Conservation (phyloP, 805 yeast genomes). For the Yarrowia phangngaensis region DNA sequence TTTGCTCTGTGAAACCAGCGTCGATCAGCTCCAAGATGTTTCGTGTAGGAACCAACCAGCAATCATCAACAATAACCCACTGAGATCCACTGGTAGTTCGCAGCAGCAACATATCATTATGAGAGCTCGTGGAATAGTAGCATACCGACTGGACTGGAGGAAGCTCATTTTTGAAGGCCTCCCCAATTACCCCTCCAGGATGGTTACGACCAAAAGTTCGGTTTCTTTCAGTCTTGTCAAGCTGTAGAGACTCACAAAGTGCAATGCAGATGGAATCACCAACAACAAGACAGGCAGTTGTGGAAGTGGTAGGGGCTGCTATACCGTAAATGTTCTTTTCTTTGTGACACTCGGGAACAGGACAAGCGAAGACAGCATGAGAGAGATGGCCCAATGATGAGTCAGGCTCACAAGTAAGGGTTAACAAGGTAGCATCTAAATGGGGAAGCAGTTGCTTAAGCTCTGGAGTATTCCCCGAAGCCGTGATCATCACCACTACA, state of each 20-base stretch:
- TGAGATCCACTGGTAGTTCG: conserved; percentile 15
- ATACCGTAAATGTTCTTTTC: conserved; percentile 70
- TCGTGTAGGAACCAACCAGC: conserved; percentile 22
- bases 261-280: conserved; percentile 79
- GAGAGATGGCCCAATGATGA: conserved; percentile 53
- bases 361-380: conserved; percentile 58
- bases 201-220: conserved; percentile 65
- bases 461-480: conserved; percentile 83
- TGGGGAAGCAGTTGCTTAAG: conserved; percentile 55
- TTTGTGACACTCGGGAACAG: conserved; percentile 52
- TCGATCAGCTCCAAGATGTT: conserved; percentile 18
- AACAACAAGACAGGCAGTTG: conserved; percentile 68
- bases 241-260: conserved; percentile 60
- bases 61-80: conserved; percentile 22
- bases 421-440: conserved; percentile 52
- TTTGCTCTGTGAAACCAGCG: conserved; percentile 22
- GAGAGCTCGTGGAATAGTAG: conserved; percentile 9
- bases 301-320: conserved; percentile 83
- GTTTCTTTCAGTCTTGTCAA: conserved; percentile 52
- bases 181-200: conserved; percentile 91
- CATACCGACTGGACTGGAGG: conserved; percentile 22
- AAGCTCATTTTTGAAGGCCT: conserved; percentile 38
- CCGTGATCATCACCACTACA: conserved; percentile 65
- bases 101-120: conserved; percentile 24
- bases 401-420: conserved; percentile 59